Percentiles rank a stretch among this genome's conserved stretches.
Evolutionary conservation across 768 basidiomycete genomes (phyloP).

Genomic region (Gymnopilus dilepis): DNA sequence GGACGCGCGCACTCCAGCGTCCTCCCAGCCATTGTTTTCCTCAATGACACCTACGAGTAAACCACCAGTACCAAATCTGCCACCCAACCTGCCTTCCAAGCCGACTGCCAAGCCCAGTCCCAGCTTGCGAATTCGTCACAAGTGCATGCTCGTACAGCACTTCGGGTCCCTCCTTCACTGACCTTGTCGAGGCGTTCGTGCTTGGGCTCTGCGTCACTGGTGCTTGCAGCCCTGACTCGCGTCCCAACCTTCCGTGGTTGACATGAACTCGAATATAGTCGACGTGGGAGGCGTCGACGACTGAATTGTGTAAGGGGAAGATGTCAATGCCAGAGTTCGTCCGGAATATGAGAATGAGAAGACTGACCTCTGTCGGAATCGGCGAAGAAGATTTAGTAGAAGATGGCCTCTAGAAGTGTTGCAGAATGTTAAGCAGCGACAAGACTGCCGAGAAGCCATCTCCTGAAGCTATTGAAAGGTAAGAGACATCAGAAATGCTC

Average conservation of each 20-base stretch:
- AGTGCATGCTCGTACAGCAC: slow-evolving; percentile 1
- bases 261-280: slow-evolving; percentile 6
- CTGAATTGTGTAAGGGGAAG: not conserved
- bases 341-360: not conserved
- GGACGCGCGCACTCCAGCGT: too few species aligned
- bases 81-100: too few species aligned
- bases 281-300: slow-evolving; percentile 9
- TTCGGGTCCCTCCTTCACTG: not conserved
- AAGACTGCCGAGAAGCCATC: slow-evolving; percentile 64
- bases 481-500: not conserved
- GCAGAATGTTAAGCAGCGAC: slow-evolving; percentile 70
- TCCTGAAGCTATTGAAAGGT: slow-evolving; percentile 49
- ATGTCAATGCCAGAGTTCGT: not conserved
- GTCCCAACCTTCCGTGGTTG: not conserved
- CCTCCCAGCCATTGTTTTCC: too few species aligned
- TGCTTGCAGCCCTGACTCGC: not conserved
- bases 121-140: not conserved
- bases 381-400: slow-evolving; percentile 64
- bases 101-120: too few species aligned
- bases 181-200: not conserved
- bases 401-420: slow-evolving; percentile 53
- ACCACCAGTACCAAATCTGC: too few species aligned
- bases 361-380: slow-evolving; percentile 64
- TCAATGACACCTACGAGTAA: too few species aligned
- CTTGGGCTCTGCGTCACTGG: not conserved